Evolutionary conservation across 2,329 filamentous ascomycete genomes (phyloP).

Genomic region (Orbilia brochopaga): DNA sequence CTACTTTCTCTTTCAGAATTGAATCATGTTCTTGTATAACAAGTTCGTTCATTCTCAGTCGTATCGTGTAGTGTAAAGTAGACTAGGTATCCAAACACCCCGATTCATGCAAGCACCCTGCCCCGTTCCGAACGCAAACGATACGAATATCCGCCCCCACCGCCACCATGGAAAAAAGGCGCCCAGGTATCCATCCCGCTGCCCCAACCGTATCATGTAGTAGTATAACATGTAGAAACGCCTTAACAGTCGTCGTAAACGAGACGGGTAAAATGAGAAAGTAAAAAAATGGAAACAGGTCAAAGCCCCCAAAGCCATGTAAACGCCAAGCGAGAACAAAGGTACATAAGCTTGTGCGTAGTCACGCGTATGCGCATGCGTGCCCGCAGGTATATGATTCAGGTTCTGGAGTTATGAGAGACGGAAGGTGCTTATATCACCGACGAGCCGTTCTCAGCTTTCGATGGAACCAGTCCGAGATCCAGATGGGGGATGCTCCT

Average conservation of each 20-base stretch:
- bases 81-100: slow-evolving; percentile 3
- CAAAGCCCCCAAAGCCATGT: slow-evolving; percentile 9
- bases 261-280: slow-evolving; percentile 10
- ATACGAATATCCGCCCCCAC: slow-evolving; percentile 9
- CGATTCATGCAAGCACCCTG: slow-evolving; percentile 1
- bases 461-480: slow-evolving; percentile 50
- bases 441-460: slow-evolving; percentile 19
- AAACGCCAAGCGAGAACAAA: slow-evolving; percentile 14
- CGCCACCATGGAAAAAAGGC: slow-evolving; percentile 13
- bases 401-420: background rate
- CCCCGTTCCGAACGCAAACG: background rate
- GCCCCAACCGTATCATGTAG: slow-evolving; percentile 32
- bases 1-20: background rate
- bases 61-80: background rate
- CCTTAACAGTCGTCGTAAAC: slow-evolving; percentile 24
- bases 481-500: slow-evolving; percentile 53
- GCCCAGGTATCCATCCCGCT: slow-evolving; percentile 18
- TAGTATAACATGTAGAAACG: slow-evolving; percentile 40
- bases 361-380: too few relatives aligned
- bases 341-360: background rate
- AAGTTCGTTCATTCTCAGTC: background rate
- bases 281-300: slow-evolving; percentile 21
- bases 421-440: slow-evolving; percentile 1
- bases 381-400: slow-evolving; percentile 18
- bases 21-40: background rate